Evolutionary conservation across 2,329 filamentous ascomycete species (phyloP).

Genomic region (Mycosphaerelloides madeirae): DNA sequence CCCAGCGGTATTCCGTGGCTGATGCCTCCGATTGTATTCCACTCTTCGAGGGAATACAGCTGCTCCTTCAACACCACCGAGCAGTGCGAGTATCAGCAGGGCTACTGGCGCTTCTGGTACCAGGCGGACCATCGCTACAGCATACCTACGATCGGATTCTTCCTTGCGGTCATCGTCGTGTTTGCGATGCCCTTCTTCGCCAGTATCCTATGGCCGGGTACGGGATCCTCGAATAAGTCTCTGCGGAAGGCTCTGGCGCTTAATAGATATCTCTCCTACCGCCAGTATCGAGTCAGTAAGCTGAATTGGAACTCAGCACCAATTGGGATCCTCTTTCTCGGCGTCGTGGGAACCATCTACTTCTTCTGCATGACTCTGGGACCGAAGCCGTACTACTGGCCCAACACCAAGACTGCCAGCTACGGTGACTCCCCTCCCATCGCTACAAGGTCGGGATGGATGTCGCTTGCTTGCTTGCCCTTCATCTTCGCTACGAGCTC

Average conservation of each 20-base stretch:
- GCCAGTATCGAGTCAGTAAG: slow-evolving; percentile 32
- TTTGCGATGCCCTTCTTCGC: slow-evolving; percentile 43
- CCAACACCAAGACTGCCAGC: slow-evolving; percentile 8
- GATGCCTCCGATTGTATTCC: slow-evolving; percentile 39
- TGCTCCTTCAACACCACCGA: slow-evolving; percentile 33
- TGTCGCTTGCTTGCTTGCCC: slow-evolving; percentile 49
- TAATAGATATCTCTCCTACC: slow-evolving; percentile 42
- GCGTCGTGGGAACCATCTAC: slow-evolving; percentile 40
- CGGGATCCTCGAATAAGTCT: neutral
- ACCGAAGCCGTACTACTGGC: slow-evolving; percentile 54
- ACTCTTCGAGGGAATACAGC: slow-evolving; percentile 33
- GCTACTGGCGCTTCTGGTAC: slow-evolving; percentile 52
- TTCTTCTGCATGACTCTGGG: slow-evolving; percentile 39
- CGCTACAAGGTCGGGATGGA: slow-evolving; percentile 50
- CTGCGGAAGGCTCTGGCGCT: slow-evolving; percentile 31
- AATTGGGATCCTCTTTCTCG: slow-evolving; percentile 42
- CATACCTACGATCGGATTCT: slow-evolving; percentile 50
- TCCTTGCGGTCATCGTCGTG: slow-evolving; percentile 46
- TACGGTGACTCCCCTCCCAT: slow-evolving; percentile 52
- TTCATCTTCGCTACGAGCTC: slow-evolving; percentile 41
- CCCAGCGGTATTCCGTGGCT: slow-evolving; percentile 34
- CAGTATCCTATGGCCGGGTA: slow-evolving; percentile 3
- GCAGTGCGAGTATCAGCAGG: slow-evolving; percentile 44
- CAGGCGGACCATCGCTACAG: slow-evolving; percentile 52
- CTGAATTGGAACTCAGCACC: slow-evolving; percentile 43